Conservation (phyloP, 352 stramenopile species). For the Pythium phragmitis region DNA sequence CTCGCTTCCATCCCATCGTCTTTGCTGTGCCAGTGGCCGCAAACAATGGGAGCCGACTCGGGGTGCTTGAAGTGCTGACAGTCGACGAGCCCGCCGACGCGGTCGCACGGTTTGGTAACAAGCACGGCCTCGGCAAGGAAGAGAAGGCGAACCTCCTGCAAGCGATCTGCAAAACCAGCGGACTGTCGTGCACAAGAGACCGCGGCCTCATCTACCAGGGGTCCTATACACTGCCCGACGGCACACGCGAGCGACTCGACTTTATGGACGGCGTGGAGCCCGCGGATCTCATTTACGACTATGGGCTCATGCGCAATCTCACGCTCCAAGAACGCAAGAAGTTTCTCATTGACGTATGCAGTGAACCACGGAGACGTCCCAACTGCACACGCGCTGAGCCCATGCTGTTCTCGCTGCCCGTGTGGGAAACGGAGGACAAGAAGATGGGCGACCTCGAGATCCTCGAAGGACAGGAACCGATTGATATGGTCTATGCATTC, state of each 20-base stretch:
- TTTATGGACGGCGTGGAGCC: conserved; percentile 77
- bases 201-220: conserved; percentile 63
- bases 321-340: conserved; percentile 63
- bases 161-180: conserved; percentile 54
- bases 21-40: conserved; percentile 57
- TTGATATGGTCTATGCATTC: conserved; percentile 84
- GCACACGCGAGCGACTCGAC: conserved; percentile 47
- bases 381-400: conserved; percentile 81
- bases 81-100: conserved; percentile 74
- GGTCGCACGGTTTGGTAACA: conserved; percentile 72
- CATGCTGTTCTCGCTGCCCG: conserved; percentile 69
- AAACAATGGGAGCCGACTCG: conserved; percentile 60
- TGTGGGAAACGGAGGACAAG: conserved; percentile 68
- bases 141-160: conserved; percentile 59
- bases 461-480: conserved; percentile 73
- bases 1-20: conserved; percentile 57
- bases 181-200: conserved; percentile 49
- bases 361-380: conserved; percentile 49
- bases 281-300: conserved; percentile 77
- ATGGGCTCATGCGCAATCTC: conserved; percentile 66
- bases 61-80: conserved; percentile 54
- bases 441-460: conserved; percentile 75
- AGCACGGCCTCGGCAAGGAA: conserved; percentile 49
- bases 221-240: conserved; percentile 55
- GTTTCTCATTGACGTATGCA: conserved; percentile 71